phyloP scores from a whole-genome alignment of 768 basidiomycete species.

The Panaeolus papilionaceus region DNA sequence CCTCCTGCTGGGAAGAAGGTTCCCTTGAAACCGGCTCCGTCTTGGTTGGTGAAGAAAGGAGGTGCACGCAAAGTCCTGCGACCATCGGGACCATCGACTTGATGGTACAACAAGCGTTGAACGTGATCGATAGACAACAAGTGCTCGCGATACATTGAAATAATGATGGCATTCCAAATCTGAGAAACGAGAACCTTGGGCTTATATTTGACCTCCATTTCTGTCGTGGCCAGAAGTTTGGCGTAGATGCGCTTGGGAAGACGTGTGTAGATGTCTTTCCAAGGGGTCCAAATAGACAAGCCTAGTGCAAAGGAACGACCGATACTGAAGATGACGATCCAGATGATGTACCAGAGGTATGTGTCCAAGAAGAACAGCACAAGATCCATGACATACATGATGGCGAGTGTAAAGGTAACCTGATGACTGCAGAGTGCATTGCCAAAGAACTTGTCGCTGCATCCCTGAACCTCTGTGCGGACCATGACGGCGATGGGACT shows the following conservation, averaged over 20 bases:
- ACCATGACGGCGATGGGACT: conserved; percentile 97
- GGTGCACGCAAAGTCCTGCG: conserved; percentile 93
- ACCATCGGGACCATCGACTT: conserved; percentile 89
- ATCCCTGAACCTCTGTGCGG: conserved; percentile 90
- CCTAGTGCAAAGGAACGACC: conserved; percentile 91
- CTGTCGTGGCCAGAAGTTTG: conserved; percentile 92
- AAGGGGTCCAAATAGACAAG: conserved; percentile 98
- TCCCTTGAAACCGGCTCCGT: conserved; percentile 67
- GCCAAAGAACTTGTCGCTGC: conserved; percentile 86
- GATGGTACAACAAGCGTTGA: conserved; percentile 96
- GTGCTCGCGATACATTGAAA: conserved; percentile 99
- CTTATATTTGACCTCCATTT: conserved; percentile 99
- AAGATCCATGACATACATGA: conserved; percentile 99
- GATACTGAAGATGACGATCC: conserved; percentile 95
- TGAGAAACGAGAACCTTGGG: conserved; percentile 99
- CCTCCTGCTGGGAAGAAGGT: conserved; percentile 94
- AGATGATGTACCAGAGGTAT: conserved; percentile 99
- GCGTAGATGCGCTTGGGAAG: conserved; percentile 98
- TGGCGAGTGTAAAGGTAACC: conserved; percentile 90
- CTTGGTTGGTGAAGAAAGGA: conserved; percentile 97
- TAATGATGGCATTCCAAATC: conserved; percentile 99
- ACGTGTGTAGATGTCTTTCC: conserved; percentile 96
- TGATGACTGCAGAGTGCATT: conserved; percentile 86
- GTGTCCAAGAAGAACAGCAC: conserved; percentile 99
- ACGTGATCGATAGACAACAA: conserved; percentile 97